phyloP scores from a whole-genome alignment of 1,284 basidiomycete species.

The Cryptococcus sp. region DNA sequence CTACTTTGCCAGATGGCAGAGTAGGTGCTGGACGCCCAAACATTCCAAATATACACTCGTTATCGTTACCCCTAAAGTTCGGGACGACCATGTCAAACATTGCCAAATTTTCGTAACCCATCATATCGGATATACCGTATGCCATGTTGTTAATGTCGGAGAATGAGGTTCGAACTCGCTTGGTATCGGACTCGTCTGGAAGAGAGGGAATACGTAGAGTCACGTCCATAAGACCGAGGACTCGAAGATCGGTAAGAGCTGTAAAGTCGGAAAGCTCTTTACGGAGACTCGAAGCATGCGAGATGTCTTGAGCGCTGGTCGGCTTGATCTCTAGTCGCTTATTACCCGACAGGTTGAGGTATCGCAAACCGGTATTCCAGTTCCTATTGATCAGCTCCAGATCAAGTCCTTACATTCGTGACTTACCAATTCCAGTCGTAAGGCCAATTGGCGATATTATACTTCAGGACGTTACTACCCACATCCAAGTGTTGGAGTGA shows the following conservation, averaged over 20 bases:
- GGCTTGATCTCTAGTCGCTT: constrained; percentile 84
- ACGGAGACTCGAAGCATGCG: constrained; percentile 44
- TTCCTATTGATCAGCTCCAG: constrained; percentile 61
- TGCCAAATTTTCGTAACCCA: constrained; percentile 67
- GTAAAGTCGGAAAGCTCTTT: constrained; percentile 75
- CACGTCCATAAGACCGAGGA: constrained; percentile 96
- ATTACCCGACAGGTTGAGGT: constrained; percentile 84
- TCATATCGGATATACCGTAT: constrained; percentile 95
- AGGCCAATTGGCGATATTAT: constrained; percentile 98
- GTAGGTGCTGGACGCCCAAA: constrained; percentile 76
- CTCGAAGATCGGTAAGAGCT: constrained; percentile 72
- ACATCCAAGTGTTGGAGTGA: constrained; percentile 81
- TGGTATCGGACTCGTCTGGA: constrained; percentile 86
- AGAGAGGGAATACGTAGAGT: constrained; percentile 79
- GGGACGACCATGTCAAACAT: constrained; percentile 94
- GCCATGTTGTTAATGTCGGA: constrained; percentile 90
- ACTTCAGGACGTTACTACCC: constrained; percentile 90
- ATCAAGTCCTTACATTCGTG: not conserved
- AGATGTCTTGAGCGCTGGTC: constrained; percentile 51
- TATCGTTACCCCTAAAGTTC: constrained; percentile 69
- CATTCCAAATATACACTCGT: constrained; percentile 94
- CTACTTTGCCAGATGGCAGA: constrained; percentile 46
- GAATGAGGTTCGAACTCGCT: constrained; percentile 85
- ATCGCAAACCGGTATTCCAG: constrained; percentile 87
- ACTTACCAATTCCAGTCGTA: constrained; percentile 99